Evolutionary conservation across 2,329 filamentous ascomycete species (phyloP), one percentile per base, ranked within the genome.

Genomic region (Colletotrichum cuscutae): DNA sequence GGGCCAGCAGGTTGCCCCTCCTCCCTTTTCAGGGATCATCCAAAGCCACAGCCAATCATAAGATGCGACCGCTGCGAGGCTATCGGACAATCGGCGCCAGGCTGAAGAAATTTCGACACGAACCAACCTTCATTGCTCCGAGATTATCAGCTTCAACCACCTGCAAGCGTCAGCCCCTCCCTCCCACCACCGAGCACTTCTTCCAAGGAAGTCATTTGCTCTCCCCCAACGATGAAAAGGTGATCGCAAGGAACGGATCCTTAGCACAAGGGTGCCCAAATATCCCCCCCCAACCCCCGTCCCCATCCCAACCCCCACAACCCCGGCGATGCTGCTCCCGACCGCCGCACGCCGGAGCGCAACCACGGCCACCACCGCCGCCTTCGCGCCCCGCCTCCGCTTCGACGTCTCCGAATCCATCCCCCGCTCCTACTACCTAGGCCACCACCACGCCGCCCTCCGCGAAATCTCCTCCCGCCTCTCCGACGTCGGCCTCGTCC

Each of bases 371-470:
- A 12, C 32, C 32, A 35, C 32, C 32, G 32, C 19, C 42, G 54
- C 81, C 77, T 97, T 98, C 84, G 82, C 92, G 54, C 94, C 97
- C 30, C 94, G 96, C 77, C 82, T 86, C 76, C 84, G 85, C 65
- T 98, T 97, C 82, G 91, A 92, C 52, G 86, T 91, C 56, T 92
- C 96, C 67, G 79, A 85, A 56, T 93, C 92, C 65, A 92, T 98
- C 74, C 92, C 94, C 52, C 92, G 94, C 76, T 97, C 96, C 72
- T 99, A 98, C 85, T 99, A 94, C 85, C 89, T 98, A 59, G 97
- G 97, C 74, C 97, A 99, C 84, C 97, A 99, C 86, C 90, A 91
- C 73, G 89, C 93, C 11, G 97, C 94, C 19, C 87, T 98, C 37
- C 86, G 89, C 60, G 93, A 94, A 80, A 98, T 98, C 92, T 94